Evolutionary conservation across 345 rosid species (phyloP).

Genomic region (Ailanthus altissimus): DNA sequence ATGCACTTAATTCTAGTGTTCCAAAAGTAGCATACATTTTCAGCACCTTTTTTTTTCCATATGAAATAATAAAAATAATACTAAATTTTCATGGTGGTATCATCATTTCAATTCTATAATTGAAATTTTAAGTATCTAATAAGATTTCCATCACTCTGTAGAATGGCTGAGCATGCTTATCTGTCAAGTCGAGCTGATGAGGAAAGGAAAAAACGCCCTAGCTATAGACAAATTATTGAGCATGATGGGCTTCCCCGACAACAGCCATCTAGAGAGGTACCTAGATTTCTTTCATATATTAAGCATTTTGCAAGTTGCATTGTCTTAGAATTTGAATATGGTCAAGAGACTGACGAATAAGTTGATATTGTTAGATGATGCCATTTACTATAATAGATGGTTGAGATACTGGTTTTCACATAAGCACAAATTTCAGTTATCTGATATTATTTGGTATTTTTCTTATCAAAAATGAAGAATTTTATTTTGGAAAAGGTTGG

Average conservation of each 20-base stretch:
- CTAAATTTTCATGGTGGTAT: background rate
- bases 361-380: slow-evolving; percentile 1
- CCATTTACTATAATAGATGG: background rate
- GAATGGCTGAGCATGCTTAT: slow-evolving; percentile 64
- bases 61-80: too few relatives aligned
- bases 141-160: slow-evolving; percentile 26
- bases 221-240: slow-evolving; percentile 75
- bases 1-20: background rate
- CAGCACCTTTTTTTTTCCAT: background rate
- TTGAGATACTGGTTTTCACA: slow-evolving; percentile 4
- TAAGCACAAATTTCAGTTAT: background rate
- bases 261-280: slow-evolving; percentile 53
- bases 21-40: background rate
- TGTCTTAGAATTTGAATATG: background rate
- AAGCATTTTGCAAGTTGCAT: background rate
- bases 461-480: background rate
- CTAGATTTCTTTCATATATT: background rate
- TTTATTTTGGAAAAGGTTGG: background rate
- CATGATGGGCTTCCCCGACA: slow-evolving; percentile 91
- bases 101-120: background rate
- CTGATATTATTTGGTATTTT: background rate
- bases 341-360: background rate
- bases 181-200: slow-evolving; percentile 67
- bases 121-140: slow-evolving; percentile 16
- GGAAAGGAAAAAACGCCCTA: slow-evolving; percentile 59